Evolutionary conservation across 345 rosid genomes (phyloP).

Genomic region (Eucalyptus camaldulensis): DNA sequence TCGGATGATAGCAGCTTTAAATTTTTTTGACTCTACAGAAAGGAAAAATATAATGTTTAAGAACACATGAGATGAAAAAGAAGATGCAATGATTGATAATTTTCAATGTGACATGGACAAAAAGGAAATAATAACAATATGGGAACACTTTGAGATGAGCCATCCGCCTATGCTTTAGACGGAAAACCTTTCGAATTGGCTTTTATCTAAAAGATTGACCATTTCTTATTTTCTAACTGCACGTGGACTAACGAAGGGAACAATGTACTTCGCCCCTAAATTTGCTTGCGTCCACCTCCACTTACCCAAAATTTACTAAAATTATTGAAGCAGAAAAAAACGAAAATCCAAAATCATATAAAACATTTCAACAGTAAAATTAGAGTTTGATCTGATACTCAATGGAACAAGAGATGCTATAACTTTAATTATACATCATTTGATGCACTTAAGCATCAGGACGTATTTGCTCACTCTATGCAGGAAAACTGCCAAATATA

Average conservation of each 20-base stretch:
- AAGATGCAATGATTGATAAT: neutral
- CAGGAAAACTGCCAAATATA: neutral
- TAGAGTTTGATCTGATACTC: neutral
- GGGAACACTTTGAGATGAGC: neutral
- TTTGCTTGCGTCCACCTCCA: neutral
- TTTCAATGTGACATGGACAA: neutral
- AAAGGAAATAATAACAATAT: neutral
- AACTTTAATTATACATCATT: neutral
- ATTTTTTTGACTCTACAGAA: constrained; percentile 55
- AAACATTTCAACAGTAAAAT: neutral
- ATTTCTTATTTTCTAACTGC: neutral
- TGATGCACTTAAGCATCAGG: neutral
- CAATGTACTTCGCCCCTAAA: neutral
- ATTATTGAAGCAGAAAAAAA: neutral
- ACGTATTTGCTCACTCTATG: neutral
- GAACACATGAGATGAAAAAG: neutral
- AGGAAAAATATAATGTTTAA: neutral
- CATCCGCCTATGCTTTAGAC: neutral
- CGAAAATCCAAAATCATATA: neutral
- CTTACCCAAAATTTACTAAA: neutral
- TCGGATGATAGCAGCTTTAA: constrained; percentile 80
- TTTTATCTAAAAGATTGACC: neutral
- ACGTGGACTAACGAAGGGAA: neutral
- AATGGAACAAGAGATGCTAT: neutral
- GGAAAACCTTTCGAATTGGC: neutral